phyloP scores from a whole-genome alignment of 1,139 yeast genomes.

The Hyphopichia pseudoburtonii region DNA sequence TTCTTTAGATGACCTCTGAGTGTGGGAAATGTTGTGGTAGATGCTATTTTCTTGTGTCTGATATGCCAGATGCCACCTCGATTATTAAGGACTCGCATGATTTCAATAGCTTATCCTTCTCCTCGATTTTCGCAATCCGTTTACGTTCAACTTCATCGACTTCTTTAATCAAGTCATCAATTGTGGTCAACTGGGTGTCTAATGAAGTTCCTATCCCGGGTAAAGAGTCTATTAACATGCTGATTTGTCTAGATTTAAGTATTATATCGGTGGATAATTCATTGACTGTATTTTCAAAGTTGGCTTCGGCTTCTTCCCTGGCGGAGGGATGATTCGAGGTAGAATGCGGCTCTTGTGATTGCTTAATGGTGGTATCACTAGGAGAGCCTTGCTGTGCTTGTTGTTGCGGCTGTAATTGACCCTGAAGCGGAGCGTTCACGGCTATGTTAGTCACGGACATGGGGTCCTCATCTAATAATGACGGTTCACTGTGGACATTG shows the following conservation, averaged over 20 bases:
- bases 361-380: conserved; percentile 29
- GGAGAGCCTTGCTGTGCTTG: conserved; percentile 10
- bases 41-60: conserved; percentile 27
- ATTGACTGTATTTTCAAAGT: conserved; percentile 58
- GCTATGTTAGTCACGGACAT: conserved; percentile 41
- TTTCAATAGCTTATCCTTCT: conserved; percentile 63
- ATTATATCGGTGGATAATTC: conserved; percentile 83
- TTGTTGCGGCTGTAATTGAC: conserved; percentile 19
- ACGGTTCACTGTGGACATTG: conserved; percentile 49
- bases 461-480: conserved; percentile 39
- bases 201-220: conserved; percentile 94
- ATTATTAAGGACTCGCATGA: conserved; percentile 72
- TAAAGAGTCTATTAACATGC: conserved; percentile 78
- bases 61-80: conserved; percentile 57
- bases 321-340: conserved; percentile 16
- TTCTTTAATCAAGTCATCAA: conserved; percentile 63
- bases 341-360: conserved; percentile 12
- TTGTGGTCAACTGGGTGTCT: conserved; percentile 64
- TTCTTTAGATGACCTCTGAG: no score
- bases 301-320: conserved; percentile 18
- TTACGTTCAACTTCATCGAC: conserved; percentile 61
- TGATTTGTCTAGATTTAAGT: conserved; percentile 80
- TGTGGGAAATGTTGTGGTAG: neutral
- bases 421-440: conserved; percentile 48
- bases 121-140: conserved; percentile 56